These are phyloP conservation scores for Leonotis leonurus DNA, from an alignment of 257 asterid genomes.

Conservation along the genomic window DNA sequence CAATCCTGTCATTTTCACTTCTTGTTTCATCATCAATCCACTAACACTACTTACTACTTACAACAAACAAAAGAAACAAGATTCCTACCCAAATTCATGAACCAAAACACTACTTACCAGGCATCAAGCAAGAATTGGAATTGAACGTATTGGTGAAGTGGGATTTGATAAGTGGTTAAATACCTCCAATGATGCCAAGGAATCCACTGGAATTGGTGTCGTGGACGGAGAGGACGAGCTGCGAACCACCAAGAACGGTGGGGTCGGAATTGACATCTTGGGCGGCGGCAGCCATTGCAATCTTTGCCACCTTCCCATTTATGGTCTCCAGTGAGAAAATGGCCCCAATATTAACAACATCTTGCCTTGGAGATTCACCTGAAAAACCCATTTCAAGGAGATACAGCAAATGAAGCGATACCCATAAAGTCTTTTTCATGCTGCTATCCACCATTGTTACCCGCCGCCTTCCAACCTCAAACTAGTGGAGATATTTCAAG, in stretches of 20 bases:
- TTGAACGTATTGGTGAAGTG: too few relatives aligned
- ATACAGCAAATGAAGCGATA: neutral
- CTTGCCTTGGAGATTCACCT: neutral
- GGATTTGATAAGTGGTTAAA: neutral
- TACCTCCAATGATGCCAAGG: conserved; percentile 69
- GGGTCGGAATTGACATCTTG: conserved; percentile 64
- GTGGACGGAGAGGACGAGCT: conserved; percentile 36
- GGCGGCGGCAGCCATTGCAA: conserved; percentile 75
- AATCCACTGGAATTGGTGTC: conserved; percentile 69
- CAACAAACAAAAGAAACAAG: too few relatives aligned
- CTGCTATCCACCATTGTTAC: neutral
- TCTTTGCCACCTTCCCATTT: conserved; percentile 58
- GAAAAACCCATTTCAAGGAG: conserved; percentile 16
- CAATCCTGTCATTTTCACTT: too few relatives aligned
- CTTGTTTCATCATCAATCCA: too few relatives aligned
- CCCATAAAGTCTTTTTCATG: neutral
- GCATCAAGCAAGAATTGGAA: neutral
- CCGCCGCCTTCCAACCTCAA: too few relatives aligned
- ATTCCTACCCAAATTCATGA: too few relatives aligned
- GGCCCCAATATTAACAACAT: conserved; percentile 52
- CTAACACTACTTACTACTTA: too few relatives aligned
- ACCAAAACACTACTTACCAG: too few relatives aligned
- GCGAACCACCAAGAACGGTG: conserved; percentile 38
- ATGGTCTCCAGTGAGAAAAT: conserved; percentile 46
- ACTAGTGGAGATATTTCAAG: too few relatives aligned